A percentile compares a stretch with the other conserved stretches of the same genome.
phyloP scores from a whole-genome alignment of 306 rosid genomes.

The Ammopiptanthus mongolicus region DNA sequence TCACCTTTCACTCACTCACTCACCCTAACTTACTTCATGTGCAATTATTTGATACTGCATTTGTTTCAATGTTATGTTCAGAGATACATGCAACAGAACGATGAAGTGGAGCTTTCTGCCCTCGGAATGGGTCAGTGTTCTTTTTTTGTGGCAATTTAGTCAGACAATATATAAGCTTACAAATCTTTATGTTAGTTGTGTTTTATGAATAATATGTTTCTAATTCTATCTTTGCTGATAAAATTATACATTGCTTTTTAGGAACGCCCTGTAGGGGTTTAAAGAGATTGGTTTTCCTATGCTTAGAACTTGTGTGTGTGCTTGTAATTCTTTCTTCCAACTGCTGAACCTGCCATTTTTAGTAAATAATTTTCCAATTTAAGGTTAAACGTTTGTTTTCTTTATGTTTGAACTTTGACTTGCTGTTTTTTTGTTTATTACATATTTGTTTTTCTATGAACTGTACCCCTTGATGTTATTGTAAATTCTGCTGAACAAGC shows the following conservation, averaged over 20 bases:
- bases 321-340: no score
- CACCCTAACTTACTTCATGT: neutral
- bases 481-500: neutral
- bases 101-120: constrained; percentile 66
- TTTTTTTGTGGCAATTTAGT: neutral
- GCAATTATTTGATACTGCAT: neutral
- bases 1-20: neutral
- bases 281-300: neutral
- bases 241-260: neutral
- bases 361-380: no score
- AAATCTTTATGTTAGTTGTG: neutral
- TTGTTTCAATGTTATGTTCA: neutral
- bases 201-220: neutral
- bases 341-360: no score
- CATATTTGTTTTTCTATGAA: neutral
- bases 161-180: neutral
- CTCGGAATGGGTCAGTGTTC: constrained; percentile 53
- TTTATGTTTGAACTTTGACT: neutral
- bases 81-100: constrained; percentile 64
- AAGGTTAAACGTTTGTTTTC: neutral
- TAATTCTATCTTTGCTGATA: neutral
- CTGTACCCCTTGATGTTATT: neutral
- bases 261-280: neutral
- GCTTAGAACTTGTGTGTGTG: no score
- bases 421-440: no score